Base-by-base conservation (phyloP, 257 asterid species). In the Orobanche coerulescens region DNA sequence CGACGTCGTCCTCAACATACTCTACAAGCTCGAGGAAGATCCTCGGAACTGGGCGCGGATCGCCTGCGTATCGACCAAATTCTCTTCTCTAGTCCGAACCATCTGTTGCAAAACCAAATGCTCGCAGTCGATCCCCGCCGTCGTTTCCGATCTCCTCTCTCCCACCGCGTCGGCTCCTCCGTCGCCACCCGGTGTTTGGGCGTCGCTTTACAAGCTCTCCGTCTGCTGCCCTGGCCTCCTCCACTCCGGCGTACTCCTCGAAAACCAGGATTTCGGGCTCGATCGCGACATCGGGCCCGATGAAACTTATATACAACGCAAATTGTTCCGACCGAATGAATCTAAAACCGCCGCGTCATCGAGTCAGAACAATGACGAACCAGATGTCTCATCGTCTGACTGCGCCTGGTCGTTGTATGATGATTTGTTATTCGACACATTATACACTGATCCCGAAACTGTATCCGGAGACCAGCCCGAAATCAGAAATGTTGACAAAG, bases 251-350 rank as follows among this genome's bases (percentile, higher is more conserved):
- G 96, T 93, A 11, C 90, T 89, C 58, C 76, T 89, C 15, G 95
- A 86, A 25, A 89, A 84, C 71, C 89, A 94, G 0, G 96, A 93
- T 80, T 93, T 93, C 76, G 98, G 96, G 15, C 89, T 86, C 43
- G 92, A 82, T 56, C 90, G 97, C 60, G 97, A 89, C 39, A 74
- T 93, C 58, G 98, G 98, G 1, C 83, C 96, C 1, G 91, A 89
- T 28, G 90, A 88, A 67, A 65, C 44, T 43, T 78, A 56, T 55
- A 67, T 0, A 0, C 70, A 44, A 6, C 50, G 58, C 13, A 69
- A 30, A 20, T 12, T 59, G 54, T 12, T 33, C 60, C 73, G 34
- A 6, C 36, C 67, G 49, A 70, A 30, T 14, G 79, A 24, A 30
- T n/a, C 70, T 15, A 62, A 56, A 18, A 36, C 42, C 0, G 66